A percentile compares a stretch with the other conserved stretches of the same genome.
These are phyloP conservation scores for Dendrocalamus sinicus DNA, from an alignment of 176 grass and related monocot species.

Conservation along the genomic window DNA sequence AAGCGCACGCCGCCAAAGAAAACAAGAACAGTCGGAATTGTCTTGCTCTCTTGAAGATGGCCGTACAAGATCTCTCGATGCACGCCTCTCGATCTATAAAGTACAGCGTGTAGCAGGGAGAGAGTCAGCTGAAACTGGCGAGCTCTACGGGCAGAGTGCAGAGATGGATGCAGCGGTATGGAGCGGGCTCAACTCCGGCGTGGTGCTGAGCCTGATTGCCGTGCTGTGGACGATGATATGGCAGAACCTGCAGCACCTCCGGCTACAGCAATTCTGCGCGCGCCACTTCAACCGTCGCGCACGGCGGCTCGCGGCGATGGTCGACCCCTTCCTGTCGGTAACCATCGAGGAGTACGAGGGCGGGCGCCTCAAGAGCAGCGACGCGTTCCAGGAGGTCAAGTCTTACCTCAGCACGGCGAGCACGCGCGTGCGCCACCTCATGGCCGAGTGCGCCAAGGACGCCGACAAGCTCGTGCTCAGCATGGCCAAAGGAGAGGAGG, in stretches of 20 bases:
- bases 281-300: slow-evolving; percentile 42
- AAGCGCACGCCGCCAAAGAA: too few relatives aligned
- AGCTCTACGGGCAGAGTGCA: background rate
- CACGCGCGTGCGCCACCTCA: slow-evolving; percentile 44
- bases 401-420: slow-evolving; percentile 50
- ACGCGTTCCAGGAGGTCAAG: slow-evolving; percentile 56
- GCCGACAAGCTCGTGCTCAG: slow-evolving; percentile 51
- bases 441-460: slow-evolving; percentile 49
- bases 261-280: slow-evolving; percentile 43
- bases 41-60: background rate
- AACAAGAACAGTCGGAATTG: background rate
- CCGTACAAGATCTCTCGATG: background rate
- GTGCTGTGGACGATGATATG: slow-evolving; percentile 54
- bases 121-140: background rate
- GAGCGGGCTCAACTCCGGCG: slow-evolving; percentile 51
- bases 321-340: slow-evolving; percentile 62
- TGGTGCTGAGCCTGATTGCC: slow-evolving; percentile 50
- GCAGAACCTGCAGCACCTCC: slow-evolving; percentile 58
- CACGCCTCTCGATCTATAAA: background rate
- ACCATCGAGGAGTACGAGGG: slow-evolving; percentile 61
- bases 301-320: slow-evolving; percentile 39
- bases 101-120: background rate
- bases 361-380: slow-evolving; percentile 49
- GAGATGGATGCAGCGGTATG: background rate
- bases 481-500: slow-evolving; percentile 61